These are phyloP conservation scores for Gardenia jasminoides DNA, from an alignment of 257 asterid species.

Conservation along the genomic window DNA sequence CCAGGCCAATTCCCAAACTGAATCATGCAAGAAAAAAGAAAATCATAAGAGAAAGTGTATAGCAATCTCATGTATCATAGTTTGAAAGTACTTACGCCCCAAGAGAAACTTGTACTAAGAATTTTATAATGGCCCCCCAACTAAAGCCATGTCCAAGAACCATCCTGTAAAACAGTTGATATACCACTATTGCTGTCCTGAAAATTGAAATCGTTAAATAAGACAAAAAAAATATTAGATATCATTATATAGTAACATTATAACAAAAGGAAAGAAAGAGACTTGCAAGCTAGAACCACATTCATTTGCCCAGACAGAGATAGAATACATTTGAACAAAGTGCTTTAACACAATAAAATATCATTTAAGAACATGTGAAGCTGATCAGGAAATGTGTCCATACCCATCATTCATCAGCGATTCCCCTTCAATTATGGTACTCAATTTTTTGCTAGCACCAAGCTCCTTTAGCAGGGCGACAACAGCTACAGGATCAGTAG, in stretches of 20 bases:
- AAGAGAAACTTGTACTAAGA: slow-evolving; percentile 68
- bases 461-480: slow-evolving; percentile 94
- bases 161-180: slow-evolving; percentile 81
- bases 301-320: neutral
- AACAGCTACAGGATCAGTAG: slow-evolving; percentile 99
- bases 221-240: neutral
- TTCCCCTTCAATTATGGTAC: slow-evolving; percentile 97
- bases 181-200: slow-evolving; percentile 97
- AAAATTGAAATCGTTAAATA: slow-evolving; percentile 26
- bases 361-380: neutral
- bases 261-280: neutral
- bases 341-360: neutral
- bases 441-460: slow-evolving; percentile 93
- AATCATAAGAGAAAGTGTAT: slow-evolving; percentile 25
- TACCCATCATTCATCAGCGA: slow-evolving; percentile 99
- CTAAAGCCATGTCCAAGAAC: slow-evolving; percentile 74
- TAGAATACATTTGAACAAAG: neutral
- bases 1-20: slow-evolving; percentile 86
- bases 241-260: no score
- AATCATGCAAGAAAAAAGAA: slow-evolving; percentile 28
- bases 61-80: slow-evolving; percentile 19
- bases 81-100: slow-evolving; percentile 79
- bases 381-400: neutral
- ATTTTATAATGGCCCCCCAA: slow-evolving; percentile 68
- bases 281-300: neutral